These are phyloP conservation scores for Fusarium pseudonygamai DNA, from an alignment of 2,329 filamentous ascomycete genomes.

Conservation along the genomic window DNA sequence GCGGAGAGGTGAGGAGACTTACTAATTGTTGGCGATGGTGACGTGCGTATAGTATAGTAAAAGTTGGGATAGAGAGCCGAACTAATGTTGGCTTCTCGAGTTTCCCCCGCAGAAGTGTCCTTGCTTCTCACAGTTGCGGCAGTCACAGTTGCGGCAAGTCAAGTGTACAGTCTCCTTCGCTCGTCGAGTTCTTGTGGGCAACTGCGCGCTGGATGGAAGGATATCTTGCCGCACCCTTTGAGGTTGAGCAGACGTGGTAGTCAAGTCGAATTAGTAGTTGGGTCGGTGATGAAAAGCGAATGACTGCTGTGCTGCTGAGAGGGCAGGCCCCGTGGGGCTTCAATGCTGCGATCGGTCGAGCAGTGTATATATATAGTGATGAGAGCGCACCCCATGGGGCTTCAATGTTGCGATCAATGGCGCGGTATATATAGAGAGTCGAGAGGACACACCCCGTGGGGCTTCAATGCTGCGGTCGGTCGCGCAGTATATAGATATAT, in stretches of 20 bases:
- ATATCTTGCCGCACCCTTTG: not conserved
- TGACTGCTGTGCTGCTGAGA: not conserved
- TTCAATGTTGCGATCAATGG: constrained; percentile 51
- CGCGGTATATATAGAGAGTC: too few relatives aligned
- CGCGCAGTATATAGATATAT: too few relatives aligned
- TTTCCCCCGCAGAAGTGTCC: constrained; percentile 75
- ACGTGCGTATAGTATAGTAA: too few relatives aligned
- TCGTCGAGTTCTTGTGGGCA: too few relatives aligned
- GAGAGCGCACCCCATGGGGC: constrained; percentile 58
- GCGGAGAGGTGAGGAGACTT: not conserved
- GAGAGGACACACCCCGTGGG: too few relatives aligned
- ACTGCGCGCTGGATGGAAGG: too few relatives aligned
- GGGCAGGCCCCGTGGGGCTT: not conserved
- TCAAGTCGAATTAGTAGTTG: not conserved
- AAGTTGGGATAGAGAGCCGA: constrained; percentile 59
- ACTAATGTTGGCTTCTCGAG: constrained; percentile 69
- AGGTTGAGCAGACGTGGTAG: not conserved
- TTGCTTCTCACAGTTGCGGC: constrained; percentile 70
- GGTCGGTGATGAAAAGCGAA: not conserved
- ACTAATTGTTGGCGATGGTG: not conserved
- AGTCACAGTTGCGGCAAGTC: constrained; percentile 55
- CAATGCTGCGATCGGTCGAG: not conserved
- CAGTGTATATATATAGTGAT: not conserved
- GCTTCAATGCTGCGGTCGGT: too few relatives aligned
- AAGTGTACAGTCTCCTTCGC: not conserved